Evolutionary conservation across 345 rosid genomes (phyloP), one percentile per base, ranked within the genome.

Genomic region (Salix suchowensis): DNA sequence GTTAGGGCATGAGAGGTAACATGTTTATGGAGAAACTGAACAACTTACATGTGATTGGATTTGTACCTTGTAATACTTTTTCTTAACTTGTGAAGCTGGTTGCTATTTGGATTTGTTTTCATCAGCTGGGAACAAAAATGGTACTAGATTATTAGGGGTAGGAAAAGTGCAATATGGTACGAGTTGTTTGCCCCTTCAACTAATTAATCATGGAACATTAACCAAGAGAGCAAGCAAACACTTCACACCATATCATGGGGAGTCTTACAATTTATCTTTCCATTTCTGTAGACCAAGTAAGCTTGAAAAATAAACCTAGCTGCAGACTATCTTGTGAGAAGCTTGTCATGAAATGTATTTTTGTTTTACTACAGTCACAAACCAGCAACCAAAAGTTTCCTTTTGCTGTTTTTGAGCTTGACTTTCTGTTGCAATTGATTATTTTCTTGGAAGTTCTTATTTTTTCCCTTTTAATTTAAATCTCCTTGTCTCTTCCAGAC

Each of bases 401-500:
- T n/a, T 55, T 55, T 58, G 64, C 3, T 58, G 28, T 23, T 58
- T 58, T 23, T 23, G 64, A 58, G 24, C 28, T 3, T 12, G 11
- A 10, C 10, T 10, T 58, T 65, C 13, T 30, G 40, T 16, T 65
- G 7, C 12, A 65, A 34, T 65, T 15, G 68, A 65, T 30, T 65
- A 14, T 65, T 30, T 24, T 52, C 28, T 73, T 9, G 10, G 26
- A 12, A 28, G 61, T 61, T 74, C 36, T 55, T 39, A 7, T 2
- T 64, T 52, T 65, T 64, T 48, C 28, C 1, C 23, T 55, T n/a
- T 48, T 78, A 34, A 78, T 26, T 4, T 23, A 10, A 28, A 4
- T 50, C n/a, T 55, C 26, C 30, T 54, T 54, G 65, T 61, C 19
- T 74, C 65, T 6, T 78, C 48, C 77, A 96, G 97, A 88, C 88